These are phyloP conservation scores for Endoconidiophora polonica DNA, from an alignment of 2,329 filamentous ascomycete genomes.

Conservation along the genomic window DNA sequence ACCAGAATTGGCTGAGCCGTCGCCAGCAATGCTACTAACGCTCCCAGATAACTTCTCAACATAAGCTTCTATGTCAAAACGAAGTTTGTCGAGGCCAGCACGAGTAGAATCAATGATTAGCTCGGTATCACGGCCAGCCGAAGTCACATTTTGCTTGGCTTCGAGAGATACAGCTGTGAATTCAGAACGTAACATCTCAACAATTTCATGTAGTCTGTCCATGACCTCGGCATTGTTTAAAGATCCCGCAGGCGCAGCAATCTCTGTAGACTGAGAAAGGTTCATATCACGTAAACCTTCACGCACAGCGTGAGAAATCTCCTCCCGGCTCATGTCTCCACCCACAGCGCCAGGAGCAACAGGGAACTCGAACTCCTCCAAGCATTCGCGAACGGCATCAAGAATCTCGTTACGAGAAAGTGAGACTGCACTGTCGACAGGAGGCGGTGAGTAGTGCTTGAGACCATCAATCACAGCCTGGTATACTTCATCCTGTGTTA, in stretches of 20 bases:
- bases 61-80: slow-evolving; percentile 65
- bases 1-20: slow-evolving; percentile 20
- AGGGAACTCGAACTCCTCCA: slow-evolving; percentile 71
- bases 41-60: slow-evolving; percentile 42
- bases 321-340: slow-evolving; percentile 33
- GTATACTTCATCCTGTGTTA: slow-evolving; percentile 71
- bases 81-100: slow-evolving; percentile 68
- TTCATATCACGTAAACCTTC: slow-evolving; percentile 39
- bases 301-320: slow-evolving; percentile 47
- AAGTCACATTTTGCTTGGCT: slow-evolving; percentile 61
- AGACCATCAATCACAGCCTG: slow-evolving; percentile 73
- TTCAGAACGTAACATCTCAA: slow-evolving; percentile 40
- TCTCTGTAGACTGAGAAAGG: slow-evolving; percentile 22
- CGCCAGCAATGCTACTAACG: slow-evolving; percentile 23
- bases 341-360: slow-evolving; percentile 38
- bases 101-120: slow-evolving; percentile 78
- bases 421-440: slow-evolving; percentile 47
- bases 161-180: slow-evolving; percentile 44
- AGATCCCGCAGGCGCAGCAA: not conserved
- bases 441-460: slow-evolving; percentile 60
- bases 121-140: slow-evolving; percentile 67
- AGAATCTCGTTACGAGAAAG: slow-evolving; percentile 73
- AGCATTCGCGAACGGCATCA: slow-evolving; percentile 65
- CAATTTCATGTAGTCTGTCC: slow-evolving; percentile 46
- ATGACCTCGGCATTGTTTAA: slow-evolving; percentile 32